Percentiles rank a stretch among this genome's conserved stretches.
Evolutionary conservation across 805 yeast species (phyloP).

Genomic region (Candida caryicola): DNA sequence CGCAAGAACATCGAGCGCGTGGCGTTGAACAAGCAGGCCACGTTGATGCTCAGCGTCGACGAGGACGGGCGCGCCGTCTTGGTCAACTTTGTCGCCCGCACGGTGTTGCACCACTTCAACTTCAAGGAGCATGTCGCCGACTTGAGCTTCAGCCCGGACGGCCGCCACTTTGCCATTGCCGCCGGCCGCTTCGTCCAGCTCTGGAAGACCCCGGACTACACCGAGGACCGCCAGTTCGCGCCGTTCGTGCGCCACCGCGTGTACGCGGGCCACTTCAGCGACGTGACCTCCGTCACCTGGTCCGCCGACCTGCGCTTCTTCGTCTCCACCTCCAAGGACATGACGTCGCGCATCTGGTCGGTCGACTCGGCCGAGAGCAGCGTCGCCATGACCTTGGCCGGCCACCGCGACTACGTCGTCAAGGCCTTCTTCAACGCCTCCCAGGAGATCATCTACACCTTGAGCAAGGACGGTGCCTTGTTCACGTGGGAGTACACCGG

Average conservation of each 20-base stretch:
- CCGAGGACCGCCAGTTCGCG: slow-evolving; percentile 89
- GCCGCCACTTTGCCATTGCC: slow-evolving; percentile 82
- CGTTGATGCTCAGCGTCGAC: slow-evolving; percentile 79
- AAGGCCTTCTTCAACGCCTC: slow-evolving; percentile 83
- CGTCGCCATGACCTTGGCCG: slow-evolving; percentile 84
- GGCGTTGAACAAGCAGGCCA: slow-evolving; percentile 80
- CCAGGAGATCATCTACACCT: slow-evolving; percentile 87
- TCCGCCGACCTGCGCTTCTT: slow-evolving; percentile 87
- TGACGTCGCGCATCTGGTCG: slow-evolving; percentile 84
- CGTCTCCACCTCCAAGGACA: slow-evolving; percentile 81
- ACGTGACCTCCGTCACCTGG: slow-evolving; percentile 79
- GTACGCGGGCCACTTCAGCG: slow-evolving; percentile 90
- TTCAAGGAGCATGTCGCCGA: slow-evolving; percentile 77
- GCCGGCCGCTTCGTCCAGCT: slow-evolving; percentile 80
- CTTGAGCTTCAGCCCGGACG: slow-evolving; percentile 84
- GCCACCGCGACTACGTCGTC: slow-evolving; percentile 87
- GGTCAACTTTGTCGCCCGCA: slow-evolving; percentile 77
- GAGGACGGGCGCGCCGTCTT: slow-evolving; percentile 90
- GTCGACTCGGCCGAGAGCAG: slow-evolving; percentile 59
- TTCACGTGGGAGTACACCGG: slow-evolving; percentile 85
- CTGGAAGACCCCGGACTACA: slow-evolving; percentile 83
- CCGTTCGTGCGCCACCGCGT: slow-evolving; percentile 90
- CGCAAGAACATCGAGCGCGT: slow-evolving; percentile 76
- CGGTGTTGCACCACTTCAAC: slow-evolving; percentile 90
- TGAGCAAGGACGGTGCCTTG: slow-evolving; percentile 92